Evolutionary conservation across 2,329 filamentous ascomycete genomes (phyloP).

Genomic region (Ophioceras dolichostomum): DNA sequence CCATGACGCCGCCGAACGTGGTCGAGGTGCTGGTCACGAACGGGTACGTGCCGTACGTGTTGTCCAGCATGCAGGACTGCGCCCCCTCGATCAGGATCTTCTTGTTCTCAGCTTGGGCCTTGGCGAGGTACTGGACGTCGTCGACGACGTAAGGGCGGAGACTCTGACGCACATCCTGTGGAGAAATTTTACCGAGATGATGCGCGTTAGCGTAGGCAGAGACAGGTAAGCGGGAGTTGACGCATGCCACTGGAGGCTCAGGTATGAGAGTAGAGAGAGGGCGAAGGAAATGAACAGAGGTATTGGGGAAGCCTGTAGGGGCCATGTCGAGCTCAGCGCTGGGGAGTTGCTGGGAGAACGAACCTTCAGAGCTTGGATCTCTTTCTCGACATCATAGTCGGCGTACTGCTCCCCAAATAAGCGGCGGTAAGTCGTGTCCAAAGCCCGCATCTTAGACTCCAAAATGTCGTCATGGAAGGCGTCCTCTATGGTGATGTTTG

Average conservation of each 20-base stretch:
- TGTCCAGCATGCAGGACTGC: conserved; percentile 53
- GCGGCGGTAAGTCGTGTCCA: conserved; percentile 53
- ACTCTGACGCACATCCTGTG: conserved; percentile 1
- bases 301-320: too few species aligned
- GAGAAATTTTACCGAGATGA: too few species aligned
- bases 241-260: not conserved
- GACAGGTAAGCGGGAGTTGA: not conserved
- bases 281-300: too few species aligned
- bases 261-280: too few species aligned
- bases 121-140: conserved; percentile 38
- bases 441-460: conserved; percentile 49
- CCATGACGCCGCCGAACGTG: conserved; percentile 44
- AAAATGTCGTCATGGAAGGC: conserved; percentile 56
- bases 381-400: conserved; percentile 55
- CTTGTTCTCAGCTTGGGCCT: conserved; percentile 36
- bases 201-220: too few species aligned
- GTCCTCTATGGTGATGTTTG: conserved; percentile 53
- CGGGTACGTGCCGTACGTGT: conserved; percentile 47
- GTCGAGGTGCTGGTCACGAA: conserved; percentile 46
- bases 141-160: conserved; percentile 47
- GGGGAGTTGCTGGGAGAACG: too few species aligned
- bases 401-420: conserved; percentile 50
- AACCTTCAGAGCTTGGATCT: conserved; percentile 47
- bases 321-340: too few species aligned
- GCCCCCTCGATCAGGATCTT: conserved; percentile 51